Percentiles rank a stretch among this genome's conserved stretches.
Conservation (phyloP, 805 yeast genomes). For the Pichia phayaonensis region DNA sequence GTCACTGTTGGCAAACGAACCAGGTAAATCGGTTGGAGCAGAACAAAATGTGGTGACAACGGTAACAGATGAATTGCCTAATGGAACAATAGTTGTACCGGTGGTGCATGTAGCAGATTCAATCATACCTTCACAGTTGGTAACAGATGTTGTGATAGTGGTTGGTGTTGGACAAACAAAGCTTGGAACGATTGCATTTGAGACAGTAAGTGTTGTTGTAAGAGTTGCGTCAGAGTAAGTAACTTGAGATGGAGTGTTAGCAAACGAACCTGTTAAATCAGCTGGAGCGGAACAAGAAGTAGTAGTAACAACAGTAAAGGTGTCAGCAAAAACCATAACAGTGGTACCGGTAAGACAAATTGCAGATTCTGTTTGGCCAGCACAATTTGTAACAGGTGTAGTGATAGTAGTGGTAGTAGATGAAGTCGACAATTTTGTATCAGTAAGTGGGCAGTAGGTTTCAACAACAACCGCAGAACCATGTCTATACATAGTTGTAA, state of each 20-base stretch:
- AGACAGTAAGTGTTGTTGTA: constrained; percentile 2
- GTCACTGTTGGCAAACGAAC: constrained; percentile 6
- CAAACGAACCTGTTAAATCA: constrained; percentile 9
- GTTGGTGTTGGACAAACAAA: constrained; percentile 5
- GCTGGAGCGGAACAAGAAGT: constrained; percentile 3
- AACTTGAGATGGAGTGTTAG: not conserved
- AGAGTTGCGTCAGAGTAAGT: not conserved
- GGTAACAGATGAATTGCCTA: not conserved
- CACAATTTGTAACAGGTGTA: constrained; percentile 4
- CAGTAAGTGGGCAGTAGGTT: constrained; percentile 15
- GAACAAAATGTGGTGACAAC: not conserved
- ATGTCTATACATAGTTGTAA: constrained; percentile 8
- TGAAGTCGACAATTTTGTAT: constrained; percentile 2
- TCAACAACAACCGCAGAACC: constrained; percentile 14
- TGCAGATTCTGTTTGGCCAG: not conserved
- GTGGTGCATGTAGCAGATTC: no score
- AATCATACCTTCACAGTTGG: not conserved
- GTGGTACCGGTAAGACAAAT: not conserved
- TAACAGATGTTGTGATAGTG: not conserved
- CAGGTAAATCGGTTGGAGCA: constrained; percentile 2
- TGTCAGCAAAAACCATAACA: not conserved
- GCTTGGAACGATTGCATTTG: constrained; percentile 5
- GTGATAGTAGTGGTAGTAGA: not conserved
- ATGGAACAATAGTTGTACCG: no score
- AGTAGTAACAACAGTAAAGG: not conserved